phyloP scores from a whole-genome alignment of 2,329 filamentous ascomycete genomes.

The Diaporthe sp. region DNA sequence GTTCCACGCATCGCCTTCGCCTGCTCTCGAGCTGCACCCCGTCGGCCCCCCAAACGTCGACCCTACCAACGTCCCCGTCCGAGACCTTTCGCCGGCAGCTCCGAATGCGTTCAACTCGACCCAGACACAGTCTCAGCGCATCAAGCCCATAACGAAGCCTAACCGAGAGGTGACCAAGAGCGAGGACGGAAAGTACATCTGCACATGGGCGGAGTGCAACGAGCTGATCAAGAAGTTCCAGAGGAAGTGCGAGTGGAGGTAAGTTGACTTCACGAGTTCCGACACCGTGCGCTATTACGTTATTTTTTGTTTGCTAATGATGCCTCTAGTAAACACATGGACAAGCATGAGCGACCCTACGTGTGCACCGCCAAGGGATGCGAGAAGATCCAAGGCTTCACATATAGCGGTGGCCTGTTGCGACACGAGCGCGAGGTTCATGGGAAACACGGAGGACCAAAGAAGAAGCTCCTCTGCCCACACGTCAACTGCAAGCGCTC shows the following conservation, averaged over 20 bases:
- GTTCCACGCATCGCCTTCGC: slow-evolving; percentile 54
- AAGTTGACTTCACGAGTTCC: slow-evolving; percentile 53
- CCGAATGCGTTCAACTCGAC: slow-evolving; percentile 41
- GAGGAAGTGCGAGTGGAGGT: slow-evolving; percentile 96
- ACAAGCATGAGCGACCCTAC: slow-evolving; percentile 95
- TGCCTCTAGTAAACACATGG: slow-evolving; percentile 88
- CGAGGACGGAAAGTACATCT: slow-evolving; percentile 81
- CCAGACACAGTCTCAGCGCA: slow-evolving; percentile 51
- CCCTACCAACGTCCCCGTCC: slow-evolving; percentile 50
- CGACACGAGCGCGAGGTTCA: slow-evolving; percentile 96
- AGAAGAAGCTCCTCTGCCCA: slow-evolving; percentile 89
- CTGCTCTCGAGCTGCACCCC: slow-evolving; percentile 55
- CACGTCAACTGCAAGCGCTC: slow-evolving; percentile 90
- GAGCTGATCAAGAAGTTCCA: slow-evolving; percentile 76
- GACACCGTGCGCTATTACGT: not conserved
- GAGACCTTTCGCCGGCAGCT: slow-evolving; percentile 46
- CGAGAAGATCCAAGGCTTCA: slow-evolving; percentile 93
- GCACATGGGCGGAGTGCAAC: slow-evolving; percentile 77
- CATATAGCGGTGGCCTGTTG: slow-evolving; percentile 90
- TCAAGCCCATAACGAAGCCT: slow-evolving; percentile 71
- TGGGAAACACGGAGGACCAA: slow-evolving; percentile 88
- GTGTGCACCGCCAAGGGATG: slow-evolving; percentile 86
- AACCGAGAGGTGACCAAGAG: slow-evolving; percentile 73
- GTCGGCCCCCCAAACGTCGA: slow-evolving; percentile 46
- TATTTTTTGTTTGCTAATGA: slow-evolving; percentile 13